Percentiles rank a stretch among this genome's conserved stretches.
Evolutionary conservation across 176 grass and related monocot species (phyloP).

Genomic region (Musa acuminata): DNA sequence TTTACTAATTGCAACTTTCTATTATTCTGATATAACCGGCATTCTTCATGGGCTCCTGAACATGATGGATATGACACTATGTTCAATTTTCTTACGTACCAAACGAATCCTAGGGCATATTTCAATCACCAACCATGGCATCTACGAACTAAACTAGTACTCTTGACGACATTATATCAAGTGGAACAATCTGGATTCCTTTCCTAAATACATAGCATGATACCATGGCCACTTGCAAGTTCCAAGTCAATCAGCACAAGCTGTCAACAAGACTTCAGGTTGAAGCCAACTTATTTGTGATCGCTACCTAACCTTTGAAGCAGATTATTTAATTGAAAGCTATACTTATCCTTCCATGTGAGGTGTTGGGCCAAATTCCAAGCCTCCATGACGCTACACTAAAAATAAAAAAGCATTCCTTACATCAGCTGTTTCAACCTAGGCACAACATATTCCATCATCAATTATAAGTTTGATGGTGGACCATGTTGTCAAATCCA

Average conservation of each 20-base stretch:
- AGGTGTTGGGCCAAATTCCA: background rate
- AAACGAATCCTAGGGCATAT: no score
- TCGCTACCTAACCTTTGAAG: background rate
- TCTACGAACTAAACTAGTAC: no score
- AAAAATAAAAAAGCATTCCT: background rate
- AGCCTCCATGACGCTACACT: background rate
- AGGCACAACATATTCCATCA: background rate
- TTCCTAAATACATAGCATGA: background rate
- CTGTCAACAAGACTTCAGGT: background rate
- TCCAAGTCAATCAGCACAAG: background rate
- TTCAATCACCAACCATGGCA: no score
- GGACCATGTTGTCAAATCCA: no score
- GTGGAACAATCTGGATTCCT: no score
- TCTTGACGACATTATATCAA: no score
- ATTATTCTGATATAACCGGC: no score
- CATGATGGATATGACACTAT: no score
- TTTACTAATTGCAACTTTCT: no score
- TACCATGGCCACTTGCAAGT: background rate
- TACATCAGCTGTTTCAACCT: background rate
- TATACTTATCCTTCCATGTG: background rate
- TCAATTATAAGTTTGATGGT: background rate
- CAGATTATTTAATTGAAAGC: background rate
- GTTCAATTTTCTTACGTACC: no score
- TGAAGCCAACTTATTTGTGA: background rate
- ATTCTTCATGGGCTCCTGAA: no score